These are phyloP conservation scores for Quercus wislizeni DNA, from an alignment of 306 rosid genomes.

Conservation along the genomic window DNA sequence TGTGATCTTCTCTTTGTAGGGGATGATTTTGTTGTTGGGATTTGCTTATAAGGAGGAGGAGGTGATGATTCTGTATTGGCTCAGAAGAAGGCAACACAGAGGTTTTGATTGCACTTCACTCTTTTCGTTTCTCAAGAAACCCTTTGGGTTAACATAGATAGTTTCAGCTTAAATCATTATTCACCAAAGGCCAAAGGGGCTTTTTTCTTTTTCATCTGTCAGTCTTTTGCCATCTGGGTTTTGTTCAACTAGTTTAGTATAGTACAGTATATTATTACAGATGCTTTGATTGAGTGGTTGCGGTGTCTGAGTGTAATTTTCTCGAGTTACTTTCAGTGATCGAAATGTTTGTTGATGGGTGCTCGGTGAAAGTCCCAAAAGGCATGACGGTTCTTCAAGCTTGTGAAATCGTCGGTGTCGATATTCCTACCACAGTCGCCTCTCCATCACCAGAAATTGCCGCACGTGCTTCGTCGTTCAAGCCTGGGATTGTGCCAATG, in stretches of 20 bases:
- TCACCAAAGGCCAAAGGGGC: constrained; percentile 4
- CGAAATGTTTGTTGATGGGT: no score
- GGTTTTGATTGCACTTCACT: constrained; percentile 43
- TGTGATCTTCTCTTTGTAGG: constrained; percentile 26
- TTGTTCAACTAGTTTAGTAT: constrained; percentile 20
- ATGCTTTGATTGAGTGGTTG: constrained; percentile 31
- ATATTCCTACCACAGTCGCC: no score
- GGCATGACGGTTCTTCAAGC: no score
- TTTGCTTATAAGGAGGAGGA: constrained; percentile 34
- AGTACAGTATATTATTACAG: constrained; percentile 6
- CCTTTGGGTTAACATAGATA: constrained; percentile 42
- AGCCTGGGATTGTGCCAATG: no score
- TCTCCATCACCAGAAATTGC: no score
- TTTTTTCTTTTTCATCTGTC: neutral
- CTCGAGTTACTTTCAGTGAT: constrained; percentile 26
- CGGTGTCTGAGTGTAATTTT: constrained; percentile 19
- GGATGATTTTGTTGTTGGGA: constrained; percentile 41
- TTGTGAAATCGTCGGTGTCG: no score
- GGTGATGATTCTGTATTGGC: constrained; percentile 43
- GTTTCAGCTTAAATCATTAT: neutral
- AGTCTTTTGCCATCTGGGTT: constrained; percentile 18
- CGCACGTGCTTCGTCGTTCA: no score
- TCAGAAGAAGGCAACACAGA: constrained; percentile 23
- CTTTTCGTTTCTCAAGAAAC: constrained; percentile 42
- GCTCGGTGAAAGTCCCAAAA: no score